A percentile compares a stretch with the other conserved stretches of the same genome.
phyloP scores from a whole-genome alignment of 495 filamentous ascomycete species.

The Staphylotrichum tortipilum region DNA sequence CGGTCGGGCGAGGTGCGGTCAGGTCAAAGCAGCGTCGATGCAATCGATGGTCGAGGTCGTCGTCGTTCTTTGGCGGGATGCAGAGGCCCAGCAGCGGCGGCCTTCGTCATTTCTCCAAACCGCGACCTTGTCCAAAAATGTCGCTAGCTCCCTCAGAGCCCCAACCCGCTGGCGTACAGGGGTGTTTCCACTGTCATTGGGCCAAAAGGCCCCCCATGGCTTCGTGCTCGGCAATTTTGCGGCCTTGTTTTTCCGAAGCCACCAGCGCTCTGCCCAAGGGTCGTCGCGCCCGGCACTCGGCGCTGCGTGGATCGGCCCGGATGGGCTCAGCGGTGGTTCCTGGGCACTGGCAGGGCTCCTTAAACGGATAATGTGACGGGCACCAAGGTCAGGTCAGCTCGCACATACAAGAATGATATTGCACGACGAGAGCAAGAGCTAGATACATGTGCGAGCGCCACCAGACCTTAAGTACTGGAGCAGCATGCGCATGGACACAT shows the following conservation, averaged over 20 bases:
- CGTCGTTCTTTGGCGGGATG: background rate
- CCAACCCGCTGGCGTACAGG: background rate
- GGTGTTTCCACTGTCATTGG: slow-evolving; percentile 2
- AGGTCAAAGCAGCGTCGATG: background rate
- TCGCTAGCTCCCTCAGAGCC: slow-evolving; percentile 8
- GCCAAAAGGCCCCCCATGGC: too few species aligned
- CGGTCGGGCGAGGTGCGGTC: background rate
- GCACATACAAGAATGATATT: too few species aligned
- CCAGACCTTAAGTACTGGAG: too few species aligned
- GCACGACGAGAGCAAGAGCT: too few species aligned
- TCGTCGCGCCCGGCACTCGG: background rate
- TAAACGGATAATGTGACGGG: too few species aligned
- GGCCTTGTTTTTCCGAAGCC: slow-evolving; percentile 12
- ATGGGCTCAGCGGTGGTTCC: too few species aligned
- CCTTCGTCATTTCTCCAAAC: slow-evolving; percentile 16
- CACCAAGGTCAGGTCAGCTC: too few species aligned
- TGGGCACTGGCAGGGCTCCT: too few species aligned
- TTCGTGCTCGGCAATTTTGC: background rate
- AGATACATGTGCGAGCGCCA: too few species aligned
- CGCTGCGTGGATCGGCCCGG: background rate
- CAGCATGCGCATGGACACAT: too few species aligned
- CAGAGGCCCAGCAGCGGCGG: too few species aligned
- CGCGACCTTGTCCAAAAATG: slow-evolving; percentile 10
- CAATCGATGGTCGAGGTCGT: background rate
- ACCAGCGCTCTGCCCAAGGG: background rate